These are phyloP conservation scores for Boletellus ananas DNA, from an alignment of 768 basidiomycete species.

Conservation along the genomic window DNA sequence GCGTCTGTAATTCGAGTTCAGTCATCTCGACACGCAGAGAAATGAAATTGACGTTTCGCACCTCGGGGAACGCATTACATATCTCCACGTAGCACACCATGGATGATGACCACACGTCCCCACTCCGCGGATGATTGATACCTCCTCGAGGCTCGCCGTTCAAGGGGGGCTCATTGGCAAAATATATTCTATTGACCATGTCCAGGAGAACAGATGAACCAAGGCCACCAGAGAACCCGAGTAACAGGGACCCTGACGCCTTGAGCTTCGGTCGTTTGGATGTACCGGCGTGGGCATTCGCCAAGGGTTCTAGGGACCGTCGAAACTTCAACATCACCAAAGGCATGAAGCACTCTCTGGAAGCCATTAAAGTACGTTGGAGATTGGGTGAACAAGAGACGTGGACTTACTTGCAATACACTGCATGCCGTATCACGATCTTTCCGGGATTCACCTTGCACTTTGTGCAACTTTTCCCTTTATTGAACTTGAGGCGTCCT, in stretches of 20 bases:
- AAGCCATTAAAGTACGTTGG: neutral
- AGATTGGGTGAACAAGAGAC: conserved; percentile 8
- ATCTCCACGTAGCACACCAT: conserved; percentile 69
- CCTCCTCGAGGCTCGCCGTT: conserved; percentile 45
- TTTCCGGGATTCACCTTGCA: conserved; percentile 66
- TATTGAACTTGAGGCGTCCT: conserved; percentile 69
- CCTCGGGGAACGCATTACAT: conserved; percentile 56
- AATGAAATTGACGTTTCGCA: conserved; percentile 32
- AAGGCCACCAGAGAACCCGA: conserved; percentile 78
- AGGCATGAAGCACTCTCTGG: conserved; percentile 64
- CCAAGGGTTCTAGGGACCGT: conserved; percentile 56
- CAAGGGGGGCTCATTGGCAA: conserved; percentile 29
- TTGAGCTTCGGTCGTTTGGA: conserved; percentile 57
- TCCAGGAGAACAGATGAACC: conserved; percentile 73
- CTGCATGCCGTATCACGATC: conserved; percentile 72
- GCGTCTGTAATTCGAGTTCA: conserved; percentile 38
- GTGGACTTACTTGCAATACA: conserved; percentile 73
- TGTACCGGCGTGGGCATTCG: conserved; percentile 54
- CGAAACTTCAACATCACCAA: conserved; percentile 62
- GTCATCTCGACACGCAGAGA: neutral
- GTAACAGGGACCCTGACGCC: conserved; percentile 62
- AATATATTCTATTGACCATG: conserved; percentile 58
- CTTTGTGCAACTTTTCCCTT: conserved; percentile 64
- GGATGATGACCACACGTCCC: conserved; percentile 58
- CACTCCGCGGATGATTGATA: conserved; percentile 61